phyloP scores from a whole-genome alignment of 176 grass and related monocot species.

The Carex pumila region DNA sequence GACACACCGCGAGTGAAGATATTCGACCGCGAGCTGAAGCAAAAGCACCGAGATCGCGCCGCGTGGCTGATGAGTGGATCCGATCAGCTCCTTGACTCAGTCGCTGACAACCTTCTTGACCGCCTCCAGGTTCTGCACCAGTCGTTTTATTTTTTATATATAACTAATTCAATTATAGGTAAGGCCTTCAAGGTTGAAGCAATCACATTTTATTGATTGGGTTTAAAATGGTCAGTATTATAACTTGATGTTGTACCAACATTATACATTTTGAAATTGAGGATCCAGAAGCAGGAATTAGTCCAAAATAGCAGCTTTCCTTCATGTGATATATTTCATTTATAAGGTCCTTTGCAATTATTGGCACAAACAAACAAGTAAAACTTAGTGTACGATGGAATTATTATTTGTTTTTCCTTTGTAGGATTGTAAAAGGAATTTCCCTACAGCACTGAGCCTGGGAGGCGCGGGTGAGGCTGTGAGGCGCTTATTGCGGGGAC shows the following conservation, averaged over 20 bases:
- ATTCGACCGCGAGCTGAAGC: slow-evolving; percentile 92
- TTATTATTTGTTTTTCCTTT: neutral
- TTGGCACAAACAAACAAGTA: neutral
- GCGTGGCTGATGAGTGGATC: slow-evolving; percentile 57
- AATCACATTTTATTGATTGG: neutral
- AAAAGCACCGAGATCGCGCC: slow-evolving; percentile 70
- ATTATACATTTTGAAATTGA: neutral
- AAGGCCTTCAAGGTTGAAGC: neutral
- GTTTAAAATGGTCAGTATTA: neutral
- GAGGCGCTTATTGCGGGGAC: slow-evolving; percentile 62
- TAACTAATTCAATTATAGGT: neutral
- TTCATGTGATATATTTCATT: neutral
- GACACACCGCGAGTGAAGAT: slow-evolving; percentile 54
- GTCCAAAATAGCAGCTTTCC: neutral
- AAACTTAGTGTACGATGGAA: neutral
- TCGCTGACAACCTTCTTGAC: slow-evolving; percentile 76
- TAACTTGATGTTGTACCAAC: neutral
- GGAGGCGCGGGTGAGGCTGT: slow-evolving; percentile 62
- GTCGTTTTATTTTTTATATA: neutral
- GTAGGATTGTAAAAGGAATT: slow-evolving; percentile 74
- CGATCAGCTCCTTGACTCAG: slow-evolving; percentile 43
- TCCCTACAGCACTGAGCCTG: slow-evolving; percentile 63
- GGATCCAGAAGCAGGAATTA: neutral
- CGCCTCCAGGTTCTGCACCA: slow-evolving; percentile 41
- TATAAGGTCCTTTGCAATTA: neutral